A percentile compares a stretch with the other conserved stretches of the same genome.
Conservation (phyloP, 495 filamentous ascomycete species). For the Trypethelium eluteriae region DNA sequence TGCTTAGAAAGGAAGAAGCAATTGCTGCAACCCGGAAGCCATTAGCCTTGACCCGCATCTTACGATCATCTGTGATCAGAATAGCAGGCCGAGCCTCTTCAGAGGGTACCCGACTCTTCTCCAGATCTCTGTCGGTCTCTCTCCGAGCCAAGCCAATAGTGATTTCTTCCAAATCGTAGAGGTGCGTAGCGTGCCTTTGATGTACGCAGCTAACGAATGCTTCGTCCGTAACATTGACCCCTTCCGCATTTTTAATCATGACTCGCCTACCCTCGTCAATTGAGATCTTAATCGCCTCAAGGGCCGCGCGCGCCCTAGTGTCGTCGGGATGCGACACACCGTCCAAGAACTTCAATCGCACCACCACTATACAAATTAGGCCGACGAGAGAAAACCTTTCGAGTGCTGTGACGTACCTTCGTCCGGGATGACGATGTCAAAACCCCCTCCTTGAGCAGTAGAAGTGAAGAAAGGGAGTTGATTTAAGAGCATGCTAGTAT, state of each 20-base stretch:
- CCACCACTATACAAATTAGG: slow-evolving; percentile 1
- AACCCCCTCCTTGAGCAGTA: slow-evolving; percentile 10
- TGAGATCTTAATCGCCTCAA: not conserved
- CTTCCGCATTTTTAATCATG: slow-evolving; percentile 5
- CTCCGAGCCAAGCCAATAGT: not conserved
- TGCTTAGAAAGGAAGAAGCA: slow-evolving; percentile 15
- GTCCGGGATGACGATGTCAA: slow-evolving; percentile 18
- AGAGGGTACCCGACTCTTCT: not conserved
- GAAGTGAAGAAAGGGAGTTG: slow-evolving; percentile 16
- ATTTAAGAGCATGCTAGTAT: slow-evolving; percentile 18
- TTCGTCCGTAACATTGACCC: slow-evolving; percentile 1
- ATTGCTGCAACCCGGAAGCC: slow-evolving; percentile 16
- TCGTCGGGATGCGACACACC: not conserved
- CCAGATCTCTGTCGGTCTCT: not conserved
- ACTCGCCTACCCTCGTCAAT: slow-evolving; percentile 4
- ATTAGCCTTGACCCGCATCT: slow-evolving; percentile 17
- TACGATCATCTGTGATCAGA: slow-evolving; percentile 15
- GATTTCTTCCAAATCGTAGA: not conserved
- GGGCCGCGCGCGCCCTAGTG: not conserved
- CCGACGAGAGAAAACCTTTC: too few relatives aligned
- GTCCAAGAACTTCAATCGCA: not conserved
- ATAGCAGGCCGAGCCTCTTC: slow-evolving; percentile 12
- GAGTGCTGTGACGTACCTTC: slow-evolving; percentile 10
- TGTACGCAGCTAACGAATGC: not conserved
- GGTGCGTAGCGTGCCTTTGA: not conserved